Evolutionary conservation across 331 rosid species (phyloP), one percentile per base, ranked within the genome.

Genomic region (Stylosanthes scabra): DNA sequence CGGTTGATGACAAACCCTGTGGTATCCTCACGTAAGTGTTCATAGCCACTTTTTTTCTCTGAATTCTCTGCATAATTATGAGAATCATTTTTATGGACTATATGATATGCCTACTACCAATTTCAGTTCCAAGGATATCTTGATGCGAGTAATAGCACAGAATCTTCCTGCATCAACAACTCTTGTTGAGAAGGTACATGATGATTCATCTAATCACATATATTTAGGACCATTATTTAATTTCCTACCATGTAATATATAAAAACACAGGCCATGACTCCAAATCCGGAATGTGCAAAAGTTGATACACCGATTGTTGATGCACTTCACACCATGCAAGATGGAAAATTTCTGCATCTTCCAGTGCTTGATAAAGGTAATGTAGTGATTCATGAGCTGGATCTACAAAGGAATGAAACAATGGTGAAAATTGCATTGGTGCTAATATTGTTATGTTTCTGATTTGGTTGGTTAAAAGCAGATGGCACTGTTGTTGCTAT

Each of bases 261-360:
- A 20, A 0, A 20, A 20, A 20, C 25, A 20, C 75, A 95, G 99
- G 97, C 86, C 67, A 90, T 95, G 99, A 95, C 99, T 68, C 88
- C 90, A 76, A 90, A 90, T 81, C 99, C 99, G 74, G 91, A 95
- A 83, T 88, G 96, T 76, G 97, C 88, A 9, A 63, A 80, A 9
- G 77, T 87, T 15, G 99, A 95, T 76, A 88, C 97, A n/a, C 87
- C 99, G 52, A 95, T 95, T 71, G 97, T 95, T 59, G 97, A 95
- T 79, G 99, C 99, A 41, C 89, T 95, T 78, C 98, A 95, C 67
- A 79, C 82, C 11, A 92, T 95, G 99, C 99, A 95, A 66, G 90
- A 95, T 70, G 97, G 99, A 60, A 95, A 90, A 12, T 95, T 95
- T 80, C 82, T 95, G 81, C 98, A 95, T 80, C 91, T 95, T 70